A percentile compares a stretch with the other conserved stretches of the same genome.
These are phyloP conservation scores for Tricholoma terreum DNA, from an alignment of 768 basidiomycete genomes.

Conservation along the genomic window DNA sequence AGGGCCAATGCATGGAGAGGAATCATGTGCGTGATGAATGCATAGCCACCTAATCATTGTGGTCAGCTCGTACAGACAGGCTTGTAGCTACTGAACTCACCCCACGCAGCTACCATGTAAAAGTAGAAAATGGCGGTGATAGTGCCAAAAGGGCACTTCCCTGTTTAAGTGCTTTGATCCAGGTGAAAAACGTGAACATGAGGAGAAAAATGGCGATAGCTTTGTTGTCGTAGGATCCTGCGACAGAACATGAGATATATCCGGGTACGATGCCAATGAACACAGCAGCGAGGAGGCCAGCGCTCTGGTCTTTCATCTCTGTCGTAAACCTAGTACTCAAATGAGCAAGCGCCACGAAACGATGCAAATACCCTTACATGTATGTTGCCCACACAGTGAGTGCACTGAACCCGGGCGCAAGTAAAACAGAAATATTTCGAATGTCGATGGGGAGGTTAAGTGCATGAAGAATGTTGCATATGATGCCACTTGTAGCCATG, in stretches of 20 bases:
- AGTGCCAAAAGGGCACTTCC: slow-evolving; percentile 89
- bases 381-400: slow-evolving; percentile 96
- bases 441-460: slow-evolving; percentile 98
- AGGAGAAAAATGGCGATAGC: slow-evolving; percentile 99
- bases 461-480: slow-evolving; percentile 86
- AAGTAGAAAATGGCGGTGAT: slow-evolving; percentile 96
- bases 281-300: slow-evolving; percentile 94
- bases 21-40: slow-evolving; percentile 99
- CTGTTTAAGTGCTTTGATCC: slow-evolving; percentile 94
- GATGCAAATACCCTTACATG: slow-evolving; percentile 53
- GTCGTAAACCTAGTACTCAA: slow-evolving; percentile 74
- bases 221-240: slow-evolving; percentile 98
- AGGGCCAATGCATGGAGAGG: slow-evolving; percentile 94
- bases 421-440: slow-evolving; percentile 91
- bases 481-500: slow-evolving; percentile 97
- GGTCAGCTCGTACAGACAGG: neutral
- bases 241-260: slow-evolving; percentile 98
- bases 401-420: slow-evolving; percentile 96
- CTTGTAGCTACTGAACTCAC: slow-evolving; percentile 38
- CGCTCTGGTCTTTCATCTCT: slow-evolving; percentile 92
- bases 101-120: slow-evolving; percentile 99
- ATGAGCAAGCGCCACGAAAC: neutral
- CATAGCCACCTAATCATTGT: slow-evolving; percentile 75
- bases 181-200: slow-evolving; percentile 97
- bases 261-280: slow-evolving; percentile 98